Conservation (phyloP, 2,329 filamentous ascomycete species). For the Fusarium sp. region DNA sequence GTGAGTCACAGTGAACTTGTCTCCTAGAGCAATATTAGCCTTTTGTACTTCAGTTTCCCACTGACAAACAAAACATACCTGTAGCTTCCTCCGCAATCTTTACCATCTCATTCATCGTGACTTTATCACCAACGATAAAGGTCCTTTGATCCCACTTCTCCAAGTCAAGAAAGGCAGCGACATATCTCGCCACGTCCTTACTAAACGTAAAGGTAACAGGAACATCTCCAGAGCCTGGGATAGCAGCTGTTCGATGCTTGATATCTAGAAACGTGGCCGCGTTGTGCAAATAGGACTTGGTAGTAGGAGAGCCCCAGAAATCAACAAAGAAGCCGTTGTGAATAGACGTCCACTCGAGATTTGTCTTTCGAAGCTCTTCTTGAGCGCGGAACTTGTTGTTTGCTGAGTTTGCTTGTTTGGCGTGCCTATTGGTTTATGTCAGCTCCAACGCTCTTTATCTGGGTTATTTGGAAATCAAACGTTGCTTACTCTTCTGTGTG, state of each 20-base stretch:
- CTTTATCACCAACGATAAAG: conserved; percentile 16
- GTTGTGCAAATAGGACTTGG: not conserved
- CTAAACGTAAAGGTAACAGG: not conserved
- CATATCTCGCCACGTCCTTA: not conserved
- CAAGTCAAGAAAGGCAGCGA: not conserved
- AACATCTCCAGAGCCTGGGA: not conserved
- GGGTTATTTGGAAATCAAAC: not conserved
- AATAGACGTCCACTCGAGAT: conserved; percentile 1
- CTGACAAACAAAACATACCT: not conserved
- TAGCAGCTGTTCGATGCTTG: not conserved
- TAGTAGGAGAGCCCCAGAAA: conserved; percentile 5
- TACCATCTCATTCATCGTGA: not conserved
- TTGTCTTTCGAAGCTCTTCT: conserved; percentile 13
- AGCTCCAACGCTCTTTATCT: not conserved
- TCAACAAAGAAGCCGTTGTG: conserved; percentile 19
- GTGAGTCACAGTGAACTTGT: conserved; percentile 1
- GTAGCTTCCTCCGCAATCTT: conserved; percentile 4
- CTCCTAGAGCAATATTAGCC: not conserved
- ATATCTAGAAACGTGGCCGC: not conserved
- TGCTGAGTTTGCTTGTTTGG: not conserved
- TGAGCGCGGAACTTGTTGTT: conserved; percentile 10
- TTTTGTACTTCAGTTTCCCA: fast-evolving
- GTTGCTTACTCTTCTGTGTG: conserved; percentile 5
- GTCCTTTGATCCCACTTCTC: conserved; percentile 5
- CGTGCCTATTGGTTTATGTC: not conserved